Conservation (phyloP, 306 rosid genomes). For the Fragaria ananassa region DNA sequence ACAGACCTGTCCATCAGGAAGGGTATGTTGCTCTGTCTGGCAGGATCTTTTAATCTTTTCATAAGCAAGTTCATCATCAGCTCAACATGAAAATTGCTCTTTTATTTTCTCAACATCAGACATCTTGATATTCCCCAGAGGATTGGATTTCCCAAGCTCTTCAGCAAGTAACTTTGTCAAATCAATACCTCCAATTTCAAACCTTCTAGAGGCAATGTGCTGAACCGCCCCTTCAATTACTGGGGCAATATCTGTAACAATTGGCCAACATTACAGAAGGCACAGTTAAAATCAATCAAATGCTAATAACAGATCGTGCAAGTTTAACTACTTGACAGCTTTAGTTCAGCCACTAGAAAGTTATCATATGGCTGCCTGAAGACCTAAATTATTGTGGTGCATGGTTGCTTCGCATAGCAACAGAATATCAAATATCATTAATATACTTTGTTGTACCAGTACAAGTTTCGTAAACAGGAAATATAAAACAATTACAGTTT, state of each 20-base stretch:
- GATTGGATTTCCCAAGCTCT: conserved; percentile 87
- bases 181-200: conserved; percentile 92
- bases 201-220: conserved; percentile 93
- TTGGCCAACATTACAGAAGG: conserved; percentile 14
- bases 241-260: conserved; percentile 82
- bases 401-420: neutral
- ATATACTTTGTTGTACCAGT: neutral
- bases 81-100: conserved; percentile 82
- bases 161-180: conserved; percentile 77
- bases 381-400: neutral
- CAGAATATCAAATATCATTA: neutral
- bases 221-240: conserved; percentile 99
- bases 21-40: conserved; percentile 72
- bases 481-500: neutral
- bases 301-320: neutral
- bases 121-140: conserved; percentile 56
- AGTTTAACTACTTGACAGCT: neutral
- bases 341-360: conserved; percentile 5
- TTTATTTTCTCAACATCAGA: conserved; percentile 87
- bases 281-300: conserved; percentile 6
- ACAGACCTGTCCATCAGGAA: conserved; percentile 96
- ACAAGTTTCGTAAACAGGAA: neutral
- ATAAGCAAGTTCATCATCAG: conserved; percentile 90
- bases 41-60: conserved; percentile 54
- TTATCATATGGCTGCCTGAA: neutral